Conservation (phyloP, 805 yeast genomes). For the Metschnikowia colocasiae region DNA sequence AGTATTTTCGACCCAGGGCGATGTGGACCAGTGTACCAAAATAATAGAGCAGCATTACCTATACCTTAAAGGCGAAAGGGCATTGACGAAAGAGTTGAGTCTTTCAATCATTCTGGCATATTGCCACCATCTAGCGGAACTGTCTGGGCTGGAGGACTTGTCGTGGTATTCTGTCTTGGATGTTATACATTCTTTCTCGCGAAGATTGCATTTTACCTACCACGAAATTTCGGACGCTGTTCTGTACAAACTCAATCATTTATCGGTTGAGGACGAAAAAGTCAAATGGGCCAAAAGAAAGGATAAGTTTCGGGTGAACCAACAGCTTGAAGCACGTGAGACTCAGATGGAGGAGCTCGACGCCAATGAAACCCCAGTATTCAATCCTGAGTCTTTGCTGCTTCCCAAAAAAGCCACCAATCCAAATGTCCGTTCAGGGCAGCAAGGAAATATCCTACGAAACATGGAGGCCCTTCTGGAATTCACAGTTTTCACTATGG, state of each 20-base stretch:
- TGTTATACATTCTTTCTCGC: conserved; percentile 27
- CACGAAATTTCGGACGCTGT: conserved; percentile 30
- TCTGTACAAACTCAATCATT: conserved; percentile 28
- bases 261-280: conserved; percentile 23
- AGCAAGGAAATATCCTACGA: conserved; percentile 32
- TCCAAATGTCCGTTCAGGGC: conserved; percentile 23
- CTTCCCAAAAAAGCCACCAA: conserved; percentile 24
- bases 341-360: conserved; percentile 2
- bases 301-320: conserved; percentile 2
- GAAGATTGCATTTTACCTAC: conserved; percentile 14
- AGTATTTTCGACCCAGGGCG: conserved; percentile 34
- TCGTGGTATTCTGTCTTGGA: conserved; percentile 30
- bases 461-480: conserved; percentile 23
- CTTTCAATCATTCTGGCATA: conserved; percentile 34
- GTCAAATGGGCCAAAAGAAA: conserved; percentile 17
- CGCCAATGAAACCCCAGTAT: not conserved
- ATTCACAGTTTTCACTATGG: conserved; percentile 24
- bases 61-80: conserved; percentile 27
- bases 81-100: conserved; percentile 32
- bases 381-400: not conserved
- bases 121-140: conserved; percentile 21
- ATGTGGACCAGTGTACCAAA: conserved; percentile 30
- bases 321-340: not conserved
- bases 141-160: conserved; percentile 17
- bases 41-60: conserved; percentile 37